Conservation (phyloP, 2,329 filamentous ascomycete genomes). For the Fusarium illudens region DNA sequence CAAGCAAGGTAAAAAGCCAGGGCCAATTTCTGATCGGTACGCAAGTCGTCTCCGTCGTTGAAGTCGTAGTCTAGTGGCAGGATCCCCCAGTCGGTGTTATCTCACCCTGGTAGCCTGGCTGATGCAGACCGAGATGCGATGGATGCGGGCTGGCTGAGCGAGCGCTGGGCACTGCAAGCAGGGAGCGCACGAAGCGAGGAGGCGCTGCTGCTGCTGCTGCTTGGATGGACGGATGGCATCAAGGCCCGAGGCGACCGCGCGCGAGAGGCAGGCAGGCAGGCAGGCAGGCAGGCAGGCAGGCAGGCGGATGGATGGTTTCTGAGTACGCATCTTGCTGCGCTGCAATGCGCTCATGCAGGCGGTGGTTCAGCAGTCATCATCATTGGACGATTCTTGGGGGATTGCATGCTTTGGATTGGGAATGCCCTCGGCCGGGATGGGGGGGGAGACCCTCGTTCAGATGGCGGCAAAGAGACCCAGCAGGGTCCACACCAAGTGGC, state of each 20-base stretch:
- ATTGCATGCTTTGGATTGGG: conserved; percentile 8
- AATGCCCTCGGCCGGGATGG: conserved; percentile 21
- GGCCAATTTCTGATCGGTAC: conserved; percentile 26
- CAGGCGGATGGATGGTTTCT: conserved; percentile 2
- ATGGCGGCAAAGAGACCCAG: conserved; percentile 35
- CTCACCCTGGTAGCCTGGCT: conserved; percentile 7
- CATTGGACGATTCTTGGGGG: conserved; percentile 33
- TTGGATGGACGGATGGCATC: not conserved
- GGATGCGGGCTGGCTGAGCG: conserved; percentile 1
- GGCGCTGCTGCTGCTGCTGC: not conserved
- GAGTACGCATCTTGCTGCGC: conserved; percentile 11
- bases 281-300: too few relatives aligned
- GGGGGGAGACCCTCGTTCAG: conserved; percentile 26
- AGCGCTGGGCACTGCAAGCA: not conserved
- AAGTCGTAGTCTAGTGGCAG: conserved; percentile 15
- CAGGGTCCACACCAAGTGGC: conserved; percentile 25
- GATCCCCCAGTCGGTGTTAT: conserved; percentile 12
- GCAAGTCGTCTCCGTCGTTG: conserved; percentile 19
- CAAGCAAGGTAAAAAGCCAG: conserved; percentile 30
- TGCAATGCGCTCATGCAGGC: conserved; percentile 29
- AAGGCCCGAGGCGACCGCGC: conserved; percentile 1
- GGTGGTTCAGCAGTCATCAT: conserved; percentile 32
- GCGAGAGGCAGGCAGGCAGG: not conserved
- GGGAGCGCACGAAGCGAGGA: conserved; percentile 1
- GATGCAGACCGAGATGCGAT: conserved; percentile 11